Evolutionary conservation across 1,284 basidiomycete species (phyloP).

Genomic region (Meripilus lineatus): DNA sequence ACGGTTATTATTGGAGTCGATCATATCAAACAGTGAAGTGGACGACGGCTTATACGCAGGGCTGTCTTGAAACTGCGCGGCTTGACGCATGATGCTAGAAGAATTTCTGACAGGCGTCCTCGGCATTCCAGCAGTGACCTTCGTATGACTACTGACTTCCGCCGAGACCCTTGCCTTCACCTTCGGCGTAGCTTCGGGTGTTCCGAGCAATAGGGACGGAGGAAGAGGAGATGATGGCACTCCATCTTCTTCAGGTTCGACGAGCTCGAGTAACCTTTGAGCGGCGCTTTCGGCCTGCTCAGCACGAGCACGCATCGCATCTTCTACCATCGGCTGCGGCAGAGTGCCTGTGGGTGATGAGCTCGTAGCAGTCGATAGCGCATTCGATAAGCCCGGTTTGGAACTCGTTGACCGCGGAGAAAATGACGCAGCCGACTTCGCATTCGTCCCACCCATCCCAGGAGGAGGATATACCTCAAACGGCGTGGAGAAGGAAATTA

Average conservation of each 20-base stretch:
- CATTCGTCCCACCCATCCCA: too few relatives aligned
- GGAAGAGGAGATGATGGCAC: constrained; percentile 49
- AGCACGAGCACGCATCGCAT: constrained; percentile 77
- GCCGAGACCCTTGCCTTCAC: constrained; percentile 30
- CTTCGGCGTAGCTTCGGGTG: constrained; percentile 31
- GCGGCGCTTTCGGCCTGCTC: constrained; percentile 88
- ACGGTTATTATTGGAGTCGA: constrained; percentile 55
- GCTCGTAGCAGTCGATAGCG: constrained; percentile 41
- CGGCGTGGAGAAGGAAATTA: constrained; percentile 68
- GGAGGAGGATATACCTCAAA: constrained; percentile 46
- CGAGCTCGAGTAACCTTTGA: constrained; percentile 72
- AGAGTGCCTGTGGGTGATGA: constrained; percentile 30
- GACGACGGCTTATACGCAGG: constrained; percentile 52
- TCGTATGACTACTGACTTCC: constrained; percentile 19
- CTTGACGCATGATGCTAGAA: constrained; percentile 59
- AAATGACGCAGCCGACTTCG: constrained; percentile 34
- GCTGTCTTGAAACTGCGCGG: constrained; percentile 75
- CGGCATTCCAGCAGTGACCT: constrained; percentile 27
- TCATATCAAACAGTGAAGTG: constrained; percentile 58
- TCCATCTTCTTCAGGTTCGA: constrained; percentile 66
- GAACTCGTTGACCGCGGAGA: constrained; percentile 53
- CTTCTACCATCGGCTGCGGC: constrained; percentile 65
- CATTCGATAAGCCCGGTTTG: constrained; percentile 46
- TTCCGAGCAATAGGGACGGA: constrained; percentile 47
- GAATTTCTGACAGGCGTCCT: constrained; percentile 61